A percentile compares a stretch with the other conserved stretches of the same genome.
phyloP scores from a whole-genome alignment of 257 asterid species.

The Sherardia arvensis region DNA sequence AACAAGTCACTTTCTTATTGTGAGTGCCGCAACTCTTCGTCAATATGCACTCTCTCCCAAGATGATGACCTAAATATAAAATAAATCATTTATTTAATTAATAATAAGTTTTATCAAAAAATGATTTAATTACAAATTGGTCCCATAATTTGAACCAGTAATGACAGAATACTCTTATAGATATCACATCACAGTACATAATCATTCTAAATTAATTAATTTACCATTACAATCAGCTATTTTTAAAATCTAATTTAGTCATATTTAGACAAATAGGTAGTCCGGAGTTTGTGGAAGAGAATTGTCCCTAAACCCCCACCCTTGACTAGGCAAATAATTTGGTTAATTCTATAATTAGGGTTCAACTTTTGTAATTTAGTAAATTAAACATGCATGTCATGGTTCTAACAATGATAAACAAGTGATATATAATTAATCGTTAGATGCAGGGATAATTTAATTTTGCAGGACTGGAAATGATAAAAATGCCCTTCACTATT shows the following conservation, averaged over 20 bases:
- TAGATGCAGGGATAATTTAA: too few relatives aligned
- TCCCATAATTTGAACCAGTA: background rate
- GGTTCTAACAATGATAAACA: too few relatives aligned
- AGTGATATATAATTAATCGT: too few relatives aligned
- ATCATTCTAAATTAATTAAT: background rate
- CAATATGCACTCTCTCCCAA: background rate
- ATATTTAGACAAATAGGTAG: background rate
- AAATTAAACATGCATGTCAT: background rate
- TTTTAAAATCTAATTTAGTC: too few relatives aligned
- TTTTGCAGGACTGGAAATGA: too few relatives aligned
- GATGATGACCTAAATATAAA: conserved; percentile 2
- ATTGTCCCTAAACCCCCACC: background rate
- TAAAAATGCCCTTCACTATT: too few relatives aligned
- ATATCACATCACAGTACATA: background rate
- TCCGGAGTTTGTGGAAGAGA: conserved; percentile 13
- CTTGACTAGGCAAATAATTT: background rate
- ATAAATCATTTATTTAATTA: too few relatives aligned
- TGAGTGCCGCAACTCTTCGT: conserved; percentile 9
- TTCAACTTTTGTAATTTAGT: too few relatives aligned
- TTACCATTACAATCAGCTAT: background rate
- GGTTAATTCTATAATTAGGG: background rate
- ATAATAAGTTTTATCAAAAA: too few relatives aligned
- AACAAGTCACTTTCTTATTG: conserved; percentile 2
- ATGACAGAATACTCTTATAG: background rate
- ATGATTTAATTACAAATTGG: background rate